Conservation (phyloP, 768 basidiomycete genomes). For the Paxillus ammoniavirescens region DNA sequence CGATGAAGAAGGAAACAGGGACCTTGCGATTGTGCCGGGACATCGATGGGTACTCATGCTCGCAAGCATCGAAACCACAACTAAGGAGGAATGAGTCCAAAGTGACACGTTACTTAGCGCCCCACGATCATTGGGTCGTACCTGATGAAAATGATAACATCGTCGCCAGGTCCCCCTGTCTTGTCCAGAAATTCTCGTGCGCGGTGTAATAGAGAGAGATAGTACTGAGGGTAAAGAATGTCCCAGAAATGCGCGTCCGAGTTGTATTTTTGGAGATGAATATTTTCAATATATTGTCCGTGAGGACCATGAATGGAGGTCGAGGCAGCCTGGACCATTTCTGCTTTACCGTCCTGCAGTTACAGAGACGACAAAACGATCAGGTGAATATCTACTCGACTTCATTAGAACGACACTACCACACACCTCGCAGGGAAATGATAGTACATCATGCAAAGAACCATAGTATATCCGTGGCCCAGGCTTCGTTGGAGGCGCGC, state of each 20-base stretch:
- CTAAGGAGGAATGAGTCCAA: constrained; percentile 37
- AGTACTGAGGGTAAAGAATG: constrained; percentile 65
- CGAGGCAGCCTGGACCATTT: constrained; percentile 84
- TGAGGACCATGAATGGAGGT: constrained; percentile 75
- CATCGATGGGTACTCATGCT: constrained; percentile 90
- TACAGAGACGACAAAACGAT: not conserved
- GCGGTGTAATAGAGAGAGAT: constrained; percentile 57
- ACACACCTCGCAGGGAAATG: constrained; percentile 86
- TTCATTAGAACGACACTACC: too few species aligned
- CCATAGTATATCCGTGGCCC: constrained; percentile 80
- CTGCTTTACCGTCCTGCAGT: constrained; percentile 73
- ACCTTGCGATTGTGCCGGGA: constrained; percentile 89
- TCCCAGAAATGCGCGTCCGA: constrained; percentile 76
- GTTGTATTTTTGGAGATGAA: constrained; percentile 75
- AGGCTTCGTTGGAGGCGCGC: constrained; percentile 29
- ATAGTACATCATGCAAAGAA: constrained; percentile 90
- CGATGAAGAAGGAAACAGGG: constrained; percentile 82
- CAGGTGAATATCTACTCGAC: not conserved
- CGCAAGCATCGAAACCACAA: constrained; percentile 93
- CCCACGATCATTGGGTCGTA: constrained; percentile 23
- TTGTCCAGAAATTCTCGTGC: constrained; percentile 69
- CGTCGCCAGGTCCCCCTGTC: constrained; percentile 63
- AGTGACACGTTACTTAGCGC: not conserved
- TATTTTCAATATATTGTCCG: constrained; percentile 85
- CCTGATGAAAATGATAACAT: constrained; percentile 89